Evolutionary conservation across 1,139 yeast species (phyloP), one percentile per base, ranked within the genome.

Genomic region (Lodderomyces theae): DNA sequence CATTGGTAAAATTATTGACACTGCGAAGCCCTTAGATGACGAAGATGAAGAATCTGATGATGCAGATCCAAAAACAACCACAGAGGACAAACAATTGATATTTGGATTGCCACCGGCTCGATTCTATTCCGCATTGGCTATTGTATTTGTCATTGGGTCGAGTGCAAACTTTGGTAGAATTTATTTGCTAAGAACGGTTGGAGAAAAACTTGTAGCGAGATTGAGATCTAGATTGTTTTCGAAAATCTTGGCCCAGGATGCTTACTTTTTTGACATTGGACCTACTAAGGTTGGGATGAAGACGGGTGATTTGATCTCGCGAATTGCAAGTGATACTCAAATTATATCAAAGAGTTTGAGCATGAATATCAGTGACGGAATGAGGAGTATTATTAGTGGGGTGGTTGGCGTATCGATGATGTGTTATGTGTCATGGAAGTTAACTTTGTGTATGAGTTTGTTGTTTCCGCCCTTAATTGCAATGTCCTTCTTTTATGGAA

Each of bases 241-340:
- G 60, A 82, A 79, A 48, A 82, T 92, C 4, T 69, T 90, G 47
- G 77, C 82, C 19, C 96, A 89, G 56, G 97, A 92, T 61, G 86
- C 95, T 42, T 92, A 86, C 58, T 92, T 92, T 58, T 92, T 86
- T 57, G 97, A 92, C 57, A 82, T 86, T 15, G 90, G 94, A 46
- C 76, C 76, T 7, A 53, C 57, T 17, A 58, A 60, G 33, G 45
- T 45, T 0, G 76, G 77, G 6, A 71, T 72, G 75, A 83, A 92
- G 56, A 95, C 90, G 1, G 98, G 97, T 33, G 98, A 92, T 58
- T 71, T 92, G 56, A 88, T 92, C 37, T 87, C 96, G 5, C 70
- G 97, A 46, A 67, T 92, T 30, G 82, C 95, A 18, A 81, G 87
- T 34, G 98, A 92, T 59, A 90, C 97, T 1, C 90, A 86, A 56